Evolutionary conservation across 768 basidiomycete species (phyloP).

Genomic region (Macrolepiota fuliginosa): DNA sequence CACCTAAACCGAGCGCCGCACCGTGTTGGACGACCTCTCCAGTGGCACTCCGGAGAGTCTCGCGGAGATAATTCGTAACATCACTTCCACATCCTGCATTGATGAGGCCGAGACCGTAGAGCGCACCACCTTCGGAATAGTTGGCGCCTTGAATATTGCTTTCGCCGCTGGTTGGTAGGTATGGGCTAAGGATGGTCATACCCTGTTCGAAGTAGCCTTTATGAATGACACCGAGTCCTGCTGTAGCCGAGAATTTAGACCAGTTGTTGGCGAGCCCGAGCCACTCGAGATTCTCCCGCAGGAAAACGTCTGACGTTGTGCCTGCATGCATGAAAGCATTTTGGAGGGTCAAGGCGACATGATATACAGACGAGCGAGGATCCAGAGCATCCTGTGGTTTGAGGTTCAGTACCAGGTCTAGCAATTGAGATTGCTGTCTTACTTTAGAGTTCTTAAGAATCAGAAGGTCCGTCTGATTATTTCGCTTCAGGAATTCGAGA

Average conservation of each 20-base stretch:
- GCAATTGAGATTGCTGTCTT: not conserved
- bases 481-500: slow-evolving; percentile 92
- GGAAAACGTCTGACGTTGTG: slow-evolving; percentile 90
- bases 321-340: slow-evolving; percentile 99
- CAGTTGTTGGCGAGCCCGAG: slow-evolving; percentile 93
- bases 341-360: slow-evolving; percentile 93
- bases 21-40: slow-evolving; percentile 95
- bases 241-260: slow-evolving; percentile 98
- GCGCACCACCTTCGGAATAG: slow-evolving; percentile 94
- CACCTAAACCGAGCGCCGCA: slow-evolving; percentile 94
- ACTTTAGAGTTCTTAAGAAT: slow-evolving; percentile 95
- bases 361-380: slow-evolving; percentile 93
- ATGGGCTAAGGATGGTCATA: slow-evolving; percentile 88
- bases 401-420: slow-evolving; percentile 7
- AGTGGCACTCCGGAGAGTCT: slow-evolving; percentile 70
- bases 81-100: slow-evolving; percentile 87
- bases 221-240: slow-evolving; percentile 95
- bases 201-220: slow-evolving; percentile 96
- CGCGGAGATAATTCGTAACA: slow-evolving; percentile 75
- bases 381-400: slow-evolving; percentile 76
- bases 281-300: slow-evolving; percentile 97
- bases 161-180: slow-evolving; percentile 81
- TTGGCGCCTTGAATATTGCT: slow-evolving; percentile 75
- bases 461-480: slow-evolving; percentile 88
- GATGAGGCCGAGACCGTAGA: slow-evolving; percentile 93